Conservation (phyloP, 2,329 filamentous ascomycete species). For the Xylaria polymorpha region DNA sequence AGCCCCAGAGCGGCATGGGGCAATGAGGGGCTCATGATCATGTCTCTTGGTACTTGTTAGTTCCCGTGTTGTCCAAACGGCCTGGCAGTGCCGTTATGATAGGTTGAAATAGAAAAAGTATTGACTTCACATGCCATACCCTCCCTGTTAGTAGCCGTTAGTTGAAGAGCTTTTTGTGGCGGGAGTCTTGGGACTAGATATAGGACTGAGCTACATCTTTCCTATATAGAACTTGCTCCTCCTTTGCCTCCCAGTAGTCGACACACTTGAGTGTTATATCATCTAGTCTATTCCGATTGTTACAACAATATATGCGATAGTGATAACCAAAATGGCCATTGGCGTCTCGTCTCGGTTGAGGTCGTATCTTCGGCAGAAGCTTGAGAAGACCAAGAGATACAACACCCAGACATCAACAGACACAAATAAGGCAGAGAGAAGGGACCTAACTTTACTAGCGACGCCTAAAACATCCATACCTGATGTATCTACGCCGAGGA, state of each 20-base stretch:
- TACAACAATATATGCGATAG: not conserved
- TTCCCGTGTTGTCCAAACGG: constrained; percentile 22
- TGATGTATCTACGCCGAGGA: constrained; percentile 5
- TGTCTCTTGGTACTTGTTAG: constrained; percentile 24
- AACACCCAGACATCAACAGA: constrained; percentile 28
- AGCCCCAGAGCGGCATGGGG: constrained; percentile 26
- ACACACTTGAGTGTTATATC: not conserved
- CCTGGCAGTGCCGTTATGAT: constrained; percentile 3
- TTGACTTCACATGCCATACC: constrained; percentile 6
- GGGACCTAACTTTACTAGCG: constrained; percentile 3
- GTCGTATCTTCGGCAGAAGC: constrained; percentile 42
- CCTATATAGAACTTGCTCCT: not conserved
- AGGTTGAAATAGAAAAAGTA: constrained; percentile 7
- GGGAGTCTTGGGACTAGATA: constrained; percentile 10
- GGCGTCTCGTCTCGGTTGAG: constrained; percentile 41
- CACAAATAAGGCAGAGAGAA: constrained; percentile 25
- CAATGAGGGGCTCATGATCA: constrained; percentile 38
- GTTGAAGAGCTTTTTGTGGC: not conserved
- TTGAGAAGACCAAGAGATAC: constrained; percentile 40
- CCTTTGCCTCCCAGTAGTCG: not conserved
- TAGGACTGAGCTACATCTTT: constrained; percentile 5
- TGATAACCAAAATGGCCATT: constrained; percentile 41
- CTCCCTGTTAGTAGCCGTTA: constrained; percentile 7
- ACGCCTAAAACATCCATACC: not conserved
- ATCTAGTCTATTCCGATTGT: not conserved